Evolutionary conservation across 495 filamentous ascomycete genomes (phyloP), one percentile per base, ranked within the genome.

Genomic region (Talaromyces adpressus): DNA sequence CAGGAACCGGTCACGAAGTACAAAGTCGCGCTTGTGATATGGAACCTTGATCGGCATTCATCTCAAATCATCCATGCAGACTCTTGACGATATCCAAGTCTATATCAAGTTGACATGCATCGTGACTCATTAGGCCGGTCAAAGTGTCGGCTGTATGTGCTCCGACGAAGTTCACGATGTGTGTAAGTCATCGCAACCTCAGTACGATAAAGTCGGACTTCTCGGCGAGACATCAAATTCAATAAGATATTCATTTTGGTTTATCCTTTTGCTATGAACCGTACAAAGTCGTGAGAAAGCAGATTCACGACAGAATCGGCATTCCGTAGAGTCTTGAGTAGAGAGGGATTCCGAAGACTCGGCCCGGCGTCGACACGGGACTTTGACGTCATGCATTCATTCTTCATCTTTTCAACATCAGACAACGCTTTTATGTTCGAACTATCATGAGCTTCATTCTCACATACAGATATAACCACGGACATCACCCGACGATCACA

Each of bases 341-440:
- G 45, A 6, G 7, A 20, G 9, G 5, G n/a, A 18, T 54, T 54
- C 51, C 51, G 51, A 54, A 29, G 2, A 23, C 51, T 54, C 51
- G 51, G 51, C 22, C 51, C 51, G 51, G 51, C 1, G 6, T 49
- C 23, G 14, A 22, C 51, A 54, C 23, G 51, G 51, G 51, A 54
- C 25, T 54, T 54, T 54, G 51, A 54, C 51, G 51, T 54, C 51
- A 54, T 54, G 22, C 51, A 54, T 18, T 49, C n/a, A 49, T 49
- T 18, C n/a, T 49, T 49, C 32, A 29, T 30, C 36, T 49, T 11
- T 8, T 49, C 45, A 49, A 20, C 36, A 16, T 9, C 12, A 41
- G 14, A 41, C 36, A 41, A 41, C 36, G 3, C 36, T 41, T 16
- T 41, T 5, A 41, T n/a, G n/a, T n/a, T n/a, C 0, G 36, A 4